Evolutionary conservation across 306 rosid genomes (phyloP).

Genomic region (Boehmeria nivea): DNA sequence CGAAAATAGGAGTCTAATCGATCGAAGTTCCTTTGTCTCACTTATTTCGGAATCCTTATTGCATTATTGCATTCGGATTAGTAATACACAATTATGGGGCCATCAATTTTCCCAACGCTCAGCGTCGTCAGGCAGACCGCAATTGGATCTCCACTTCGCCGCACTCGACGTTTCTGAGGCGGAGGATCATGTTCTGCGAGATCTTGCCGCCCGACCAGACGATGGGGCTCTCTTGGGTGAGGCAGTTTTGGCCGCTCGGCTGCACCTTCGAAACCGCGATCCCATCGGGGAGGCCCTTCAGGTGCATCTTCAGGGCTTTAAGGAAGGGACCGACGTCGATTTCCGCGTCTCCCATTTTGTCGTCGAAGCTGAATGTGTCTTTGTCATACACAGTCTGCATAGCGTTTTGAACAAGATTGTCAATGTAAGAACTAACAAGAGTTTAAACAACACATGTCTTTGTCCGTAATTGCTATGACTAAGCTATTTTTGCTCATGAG

Average conservation of each 20-base stretch:
- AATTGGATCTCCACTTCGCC: conserved; percentile 74
- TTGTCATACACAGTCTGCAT: conserved; percentile 74
- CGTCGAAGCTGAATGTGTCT: conserved; percentile 60
- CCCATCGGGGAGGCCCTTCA: conserved; percentile 40
- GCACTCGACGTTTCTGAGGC: conserved; percentile 67
- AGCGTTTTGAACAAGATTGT: not conserved
- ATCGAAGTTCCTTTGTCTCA: too few relatives aligned
- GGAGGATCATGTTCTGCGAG: conserved; percentile 58
- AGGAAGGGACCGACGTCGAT: conserved; percentile 45
- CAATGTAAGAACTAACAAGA: too few relatives aligned
- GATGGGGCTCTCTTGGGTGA: conserved; percentile 66
- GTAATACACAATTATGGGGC: too few relatives aligned
- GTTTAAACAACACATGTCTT: not conserved
- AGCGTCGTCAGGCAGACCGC: conserved; percentile 49
- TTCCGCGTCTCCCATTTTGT: conserved; percentile 85
- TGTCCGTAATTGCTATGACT: too few relatives aligned
- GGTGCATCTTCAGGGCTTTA: conserved; percentile 41
- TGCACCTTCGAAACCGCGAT: conserved; percentile 43
- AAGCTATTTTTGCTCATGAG: too few relatives aligned
- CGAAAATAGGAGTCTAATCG: too few relatives aligned
- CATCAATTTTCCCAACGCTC: too few relatives aligned
- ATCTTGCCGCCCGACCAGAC: conserved; percentile 46
- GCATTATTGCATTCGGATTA: too few relatives aligned
- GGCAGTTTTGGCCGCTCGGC: conserved; percentile 50
- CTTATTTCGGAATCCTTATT: too few relatives aligned